phyloP scores from a whole-genome alignment of 495 filamentous ascomycete species.

The Aeminium ludgeri region DNA sequence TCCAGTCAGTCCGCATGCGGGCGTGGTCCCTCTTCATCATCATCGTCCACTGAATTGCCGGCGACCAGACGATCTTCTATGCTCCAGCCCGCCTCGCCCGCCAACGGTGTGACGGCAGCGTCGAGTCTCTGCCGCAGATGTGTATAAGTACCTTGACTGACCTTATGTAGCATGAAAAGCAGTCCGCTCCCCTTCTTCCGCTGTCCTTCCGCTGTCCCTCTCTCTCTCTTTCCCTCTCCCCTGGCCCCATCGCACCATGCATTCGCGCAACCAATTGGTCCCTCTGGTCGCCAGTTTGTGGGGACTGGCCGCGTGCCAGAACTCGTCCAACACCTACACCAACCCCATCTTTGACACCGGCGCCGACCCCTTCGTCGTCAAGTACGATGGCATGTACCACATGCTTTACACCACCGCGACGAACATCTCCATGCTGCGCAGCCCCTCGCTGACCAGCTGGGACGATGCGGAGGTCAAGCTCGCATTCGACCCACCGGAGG shows the following conservation, averaged over 20 bases:
- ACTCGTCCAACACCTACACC: conserved; percentile 11
- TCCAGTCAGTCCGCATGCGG: too few species aligned
- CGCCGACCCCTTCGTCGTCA: conserved; percentile 20
- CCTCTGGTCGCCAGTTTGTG: neutral
- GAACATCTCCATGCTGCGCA: conserved; percentile 17
- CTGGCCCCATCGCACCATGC: neutral
- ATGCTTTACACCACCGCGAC: conserved; percentile 19
- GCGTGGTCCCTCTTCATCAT: too few species aligned
- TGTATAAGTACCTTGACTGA: too few species aligned
- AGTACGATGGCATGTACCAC: conserved; percentile 18
- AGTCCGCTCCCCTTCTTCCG: too few species aligned
- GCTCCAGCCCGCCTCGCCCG: too few species aligned
- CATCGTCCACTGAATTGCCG: too few species aligned
- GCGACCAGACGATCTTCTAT: too few species aligned
- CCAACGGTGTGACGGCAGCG: too few species aligned
- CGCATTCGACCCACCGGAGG: conserved; percentile 24
- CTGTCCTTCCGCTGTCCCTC: too few species aligned
- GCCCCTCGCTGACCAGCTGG: conserved; percentile 24
- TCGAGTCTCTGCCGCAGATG: too few species aligned
- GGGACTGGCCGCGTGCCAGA: neutral
- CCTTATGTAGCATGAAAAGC: too few species aligned
- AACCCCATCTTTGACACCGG: conserved; percentile 18
- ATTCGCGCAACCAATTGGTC: neutral
- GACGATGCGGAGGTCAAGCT: conserved; percentile 27
- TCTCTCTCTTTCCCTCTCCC: too few species aligned